Conservation (phyloP, 305 asterid genomes). For the Ilex paraguariensis region DNA sequence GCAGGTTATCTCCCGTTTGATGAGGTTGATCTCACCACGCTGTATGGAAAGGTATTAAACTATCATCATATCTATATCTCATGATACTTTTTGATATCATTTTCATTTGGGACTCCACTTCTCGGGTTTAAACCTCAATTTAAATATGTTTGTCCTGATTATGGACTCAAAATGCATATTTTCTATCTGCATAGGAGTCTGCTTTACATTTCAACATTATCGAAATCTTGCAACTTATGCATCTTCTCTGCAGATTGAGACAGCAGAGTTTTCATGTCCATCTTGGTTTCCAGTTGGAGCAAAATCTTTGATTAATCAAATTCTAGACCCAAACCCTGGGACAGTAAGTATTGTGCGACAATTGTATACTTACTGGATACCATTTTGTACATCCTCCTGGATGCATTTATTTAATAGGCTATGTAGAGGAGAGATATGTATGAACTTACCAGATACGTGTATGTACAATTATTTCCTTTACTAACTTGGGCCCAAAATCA, state of each 20-base stretch:
- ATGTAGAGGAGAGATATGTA: no score
- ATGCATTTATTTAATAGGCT: no score
- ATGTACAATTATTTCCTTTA: no score
- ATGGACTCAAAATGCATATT: no score
- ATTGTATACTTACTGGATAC: no score
- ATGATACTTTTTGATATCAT: background rate
- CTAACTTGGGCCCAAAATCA: no score
- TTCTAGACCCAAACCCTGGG: constrained; percentile 84
- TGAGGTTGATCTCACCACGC: constrained; percentile 93
- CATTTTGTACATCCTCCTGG: no score
- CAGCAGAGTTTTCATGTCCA: constrained; percentile 86
- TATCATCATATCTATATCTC: background rate
- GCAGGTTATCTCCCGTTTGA: constrained; percentile 99
- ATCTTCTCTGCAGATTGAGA: constrained; percentile 71
- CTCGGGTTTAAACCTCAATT: background rate
- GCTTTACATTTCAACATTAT: no score
- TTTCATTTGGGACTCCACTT: constrained; percentile 8
- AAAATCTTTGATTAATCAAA: constrained; percentile 74
- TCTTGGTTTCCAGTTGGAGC: constrained; percentile 97
- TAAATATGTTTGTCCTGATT: no score
- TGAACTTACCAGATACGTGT: no score
- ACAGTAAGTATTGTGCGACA: constrained; percentile 32
- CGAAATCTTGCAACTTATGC: background rate
- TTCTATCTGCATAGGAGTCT: no score
- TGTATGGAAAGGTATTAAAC: constrained; percentile 78